Evolutionary conservation across 2,329 filamentous ascomycete species (phyloP).

Genomic region (Calonectria pseudoturangicola): DNA sequence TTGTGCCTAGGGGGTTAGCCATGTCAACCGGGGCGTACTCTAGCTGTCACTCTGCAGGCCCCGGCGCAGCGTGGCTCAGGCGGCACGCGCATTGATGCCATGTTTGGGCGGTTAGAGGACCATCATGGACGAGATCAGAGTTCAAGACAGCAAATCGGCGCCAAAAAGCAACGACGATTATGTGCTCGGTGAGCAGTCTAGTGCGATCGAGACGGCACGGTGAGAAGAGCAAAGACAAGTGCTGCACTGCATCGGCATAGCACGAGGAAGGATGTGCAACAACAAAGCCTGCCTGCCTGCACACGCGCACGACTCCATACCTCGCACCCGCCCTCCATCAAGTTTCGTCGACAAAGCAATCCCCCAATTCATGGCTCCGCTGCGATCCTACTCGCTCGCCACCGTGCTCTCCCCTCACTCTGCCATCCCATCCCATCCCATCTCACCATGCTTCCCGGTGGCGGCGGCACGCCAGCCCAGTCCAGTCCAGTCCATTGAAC

Average conservation of each 20-base stretch:
- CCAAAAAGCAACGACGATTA: conserved; percentile 6
- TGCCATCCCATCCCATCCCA: conserved; percentile 3
- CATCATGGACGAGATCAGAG: conserved; percentile 6
- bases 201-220: neutral
- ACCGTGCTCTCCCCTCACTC: conserved; percentile 5
- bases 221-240: conserved; percentile 1
- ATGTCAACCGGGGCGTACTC: conserved; percentile 14
- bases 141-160: conserved; percentile 8
- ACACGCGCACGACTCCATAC: neutral
- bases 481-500: conserved; percentile 1
- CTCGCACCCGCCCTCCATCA: conserved; percentile 13
- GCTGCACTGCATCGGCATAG: neutral
- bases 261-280: conserved; percentile 2
- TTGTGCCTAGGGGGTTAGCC: conserved; percentile 25
- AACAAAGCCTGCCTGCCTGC: neutral
- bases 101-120: conserved; percentile 24
- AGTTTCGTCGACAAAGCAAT: conserved; percentile 19
- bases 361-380: conserved; percentile 15
- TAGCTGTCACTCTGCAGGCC: conserved; percentile 25
- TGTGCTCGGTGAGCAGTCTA: conserved; percentile 1
- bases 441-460: conserved; percentile 17
- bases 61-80: conserved; percentile 18
- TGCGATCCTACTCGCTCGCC: conserved; percentile 16
- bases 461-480: conserved; percentile 16
- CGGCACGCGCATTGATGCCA: conserved; percentile 32